Percentiles rank a stretch among this genome's conserved stretches.
Conservation (phyloP, 306 rosid genomes). For the Hippophae gyantsensis region DNA sequence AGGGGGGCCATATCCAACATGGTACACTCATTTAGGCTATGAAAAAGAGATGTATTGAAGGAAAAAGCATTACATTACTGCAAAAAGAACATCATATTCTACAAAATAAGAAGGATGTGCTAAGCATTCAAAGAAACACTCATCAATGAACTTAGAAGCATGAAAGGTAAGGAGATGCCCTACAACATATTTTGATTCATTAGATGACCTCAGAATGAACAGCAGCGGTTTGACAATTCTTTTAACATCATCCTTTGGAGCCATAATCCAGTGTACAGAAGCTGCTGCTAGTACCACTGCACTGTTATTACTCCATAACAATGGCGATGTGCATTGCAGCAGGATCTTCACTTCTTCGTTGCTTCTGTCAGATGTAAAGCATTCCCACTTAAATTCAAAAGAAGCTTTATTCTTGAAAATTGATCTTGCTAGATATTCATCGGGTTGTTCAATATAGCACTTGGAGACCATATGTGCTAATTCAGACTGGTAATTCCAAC, state of each 20-base stretch:
- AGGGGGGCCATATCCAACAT: too few species aligned
- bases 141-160: slow-evolving; percentile 3
- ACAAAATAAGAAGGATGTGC: not conserved
- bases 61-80: too few species aligned
- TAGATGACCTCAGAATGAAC: slow-evolving; percentile 76
- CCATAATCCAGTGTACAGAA: slow-evolving; percentile 93
- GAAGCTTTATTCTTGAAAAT: slow-evolving; percentile 37
- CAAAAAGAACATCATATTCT: too few species aligned
- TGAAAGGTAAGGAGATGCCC: slow-evolving; percentile 12
- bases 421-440: slow-evolving; percentile 75
- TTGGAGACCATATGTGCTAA: slow-evolving; percentile 47
- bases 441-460: slow-evolving; percentile 89
- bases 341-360: slow-evolving; percentile 72
- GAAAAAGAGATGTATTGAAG: too few species aligned
- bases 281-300: slow-evolving; percentile 97
- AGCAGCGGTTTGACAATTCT: slow-evolving; percentile 79
- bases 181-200: slow-evolving; percentile 87
- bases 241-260: slow-evolving; percentile 48
- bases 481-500: slow-evolving; percentile 34
- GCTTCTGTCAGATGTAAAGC: slow-evolving; percentile 42
- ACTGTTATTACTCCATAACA: slow-evolving; percentile 91
- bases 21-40: too few species aligned
- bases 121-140: not conserved
- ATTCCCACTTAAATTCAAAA: slow-evolving; percentile 41
- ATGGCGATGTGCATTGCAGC: slow-evolving; percentile 79